phyloP scores from a whole-genome alignment of 106 monocot genomes.

The Narthecium ossifragum region DNA sequence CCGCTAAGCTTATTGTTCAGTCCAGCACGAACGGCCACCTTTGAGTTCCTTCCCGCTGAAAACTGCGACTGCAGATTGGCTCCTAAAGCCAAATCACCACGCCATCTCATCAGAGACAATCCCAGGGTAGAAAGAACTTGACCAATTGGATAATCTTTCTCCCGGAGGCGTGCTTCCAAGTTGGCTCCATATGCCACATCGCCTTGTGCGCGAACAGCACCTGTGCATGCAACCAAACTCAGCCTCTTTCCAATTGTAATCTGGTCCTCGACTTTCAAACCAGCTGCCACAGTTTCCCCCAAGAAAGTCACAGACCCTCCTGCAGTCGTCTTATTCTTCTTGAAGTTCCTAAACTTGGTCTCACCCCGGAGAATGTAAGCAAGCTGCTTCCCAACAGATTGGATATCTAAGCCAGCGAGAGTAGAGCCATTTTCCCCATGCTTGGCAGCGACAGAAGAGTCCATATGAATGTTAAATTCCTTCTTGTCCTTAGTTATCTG shows the following conservation, averaged over 20 bases:
- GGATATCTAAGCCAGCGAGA: constrained; percentile 84
- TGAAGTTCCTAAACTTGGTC: constrained; percentile 78
- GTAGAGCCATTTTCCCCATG: constrained; percentile 76
- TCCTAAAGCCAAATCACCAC: constrained; percentile 79
- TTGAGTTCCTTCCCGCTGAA: constrained; percentile 52
- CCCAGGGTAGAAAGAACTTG: constrained; percentile 69
- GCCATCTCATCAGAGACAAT: constrained; percentile 89
- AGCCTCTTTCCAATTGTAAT: constrained; percentile 65
- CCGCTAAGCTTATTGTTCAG: constrained; percentile 86
- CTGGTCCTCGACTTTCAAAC: constrained; percentile 82
- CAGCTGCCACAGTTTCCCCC: constrained; percentile 78
- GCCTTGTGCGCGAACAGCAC: constrained; percentile 76
- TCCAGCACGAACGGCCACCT: constrained; percentile 69
- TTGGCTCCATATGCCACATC: constrained; percentile 87
- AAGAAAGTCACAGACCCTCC: constrained; percentile 80
- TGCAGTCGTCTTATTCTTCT: constrained; percentile 79
- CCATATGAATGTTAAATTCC: constrained; percentile 83
- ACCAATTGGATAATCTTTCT: constrained; percentile 77
- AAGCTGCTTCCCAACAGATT: constrained; percentile 73
- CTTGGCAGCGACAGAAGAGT: constrained; percentile 74
- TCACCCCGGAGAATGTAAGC: constrained; percentile 75
- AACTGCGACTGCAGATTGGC: constrained; percentile 89
- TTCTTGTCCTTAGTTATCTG: constrained; percentile 96
- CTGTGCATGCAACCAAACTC: constrained; percentile 56
- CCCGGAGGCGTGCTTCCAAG: constrained; percentile 69